Base-by-base conservation (phyloP, 306 rosid genomes). In the Malus sieversii region DNA sequence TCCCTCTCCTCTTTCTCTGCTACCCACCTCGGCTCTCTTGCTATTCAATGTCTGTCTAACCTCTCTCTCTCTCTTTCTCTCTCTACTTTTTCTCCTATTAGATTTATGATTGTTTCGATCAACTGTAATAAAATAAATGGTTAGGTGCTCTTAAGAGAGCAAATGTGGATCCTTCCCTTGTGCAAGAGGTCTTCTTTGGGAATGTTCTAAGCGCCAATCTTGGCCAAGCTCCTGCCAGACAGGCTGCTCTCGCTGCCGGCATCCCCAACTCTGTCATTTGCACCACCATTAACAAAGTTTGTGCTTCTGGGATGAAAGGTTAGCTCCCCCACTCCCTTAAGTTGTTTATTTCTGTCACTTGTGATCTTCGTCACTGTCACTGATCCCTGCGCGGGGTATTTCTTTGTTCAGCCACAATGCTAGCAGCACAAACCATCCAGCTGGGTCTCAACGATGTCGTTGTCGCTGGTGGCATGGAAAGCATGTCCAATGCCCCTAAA, bases 171-270 rank as follows among this genome's bases (percentile, higher is more conserved):
- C 91, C 98, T 0, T 86, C 93, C 11, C 89, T 90, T 23, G 98
- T 94, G 82, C 93, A 94, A 86, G 98, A 94, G 85, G 96, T 94
- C 42, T 94, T 90, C 78, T 91, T 94, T 66, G 98, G 98, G 63
- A 94, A 94, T 82, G 98, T 94, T 74, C 89, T 94, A 4, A 82
- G 90, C 79, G 98, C 98, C 11, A 94, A 91, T 86, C 81, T 94
- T 72, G 98, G 98, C 66, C 98, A 94, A 89, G 96, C 96, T 85
- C 97, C 97, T 65, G 95, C 98, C 29, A 86, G 97, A 73, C 98
- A 92, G 81, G 96, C 98, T 75, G 96, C 98, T 22, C 76, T 91
- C 74, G 96, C 95, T 69, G 98, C 98, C 14, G 95, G 95, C 35
- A 81, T 94, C 42, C 96, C 96, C 33, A 80, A 85, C 75, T 91